Conservation (phyloP, 2,329 filamentous ascomycete genomes). For the Cladophialophora chaetospira region DNA sequence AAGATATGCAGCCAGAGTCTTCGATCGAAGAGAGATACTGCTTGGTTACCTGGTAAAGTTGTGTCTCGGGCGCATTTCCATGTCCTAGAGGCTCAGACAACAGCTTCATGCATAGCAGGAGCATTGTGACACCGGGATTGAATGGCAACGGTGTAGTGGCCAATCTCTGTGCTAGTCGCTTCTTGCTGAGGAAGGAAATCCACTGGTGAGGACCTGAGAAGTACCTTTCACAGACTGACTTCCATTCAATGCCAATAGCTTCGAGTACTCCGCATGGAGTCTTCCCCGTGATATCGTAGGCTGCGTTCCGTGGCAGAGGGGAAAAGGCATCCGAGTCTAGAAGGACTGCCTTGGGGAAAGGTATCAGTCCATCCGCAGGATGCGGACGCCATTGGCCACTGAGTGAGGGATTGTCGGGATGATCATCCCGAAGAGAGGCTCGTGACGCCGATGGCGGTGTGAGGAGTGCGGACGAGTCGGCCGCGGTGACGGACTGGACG, state of each 20-base stretch:
- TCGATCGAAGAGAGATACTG: not conserved
- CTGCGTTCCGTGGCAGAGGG: not conserved
- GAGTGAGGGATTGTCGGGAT: not conserved
- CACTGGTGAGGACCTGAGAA: slow-evolving; percentile 27
- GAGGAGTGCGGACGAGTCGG: not conserved
- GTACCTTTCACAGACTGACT: slow-evolving; percentile 7
- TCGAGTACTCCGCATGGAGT: not conserved
- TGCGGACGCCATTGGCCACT: not conserved
- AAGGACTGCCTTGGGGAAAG: not conserved
- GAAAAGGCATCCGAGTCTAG: not conserved
- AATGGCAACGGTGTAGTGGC: slow-evolving; percentile 23
- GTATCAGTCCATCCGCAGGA: not conserved
- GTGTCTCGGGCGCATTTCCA: slow-evolving; percentile 24
- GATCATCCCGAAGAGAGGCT: not conserved
- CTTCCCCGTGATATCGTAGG: not conserved
- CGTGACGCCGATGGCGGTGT: not conserved
- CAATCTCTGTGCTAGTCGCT: slow-evolving; percentile 11
- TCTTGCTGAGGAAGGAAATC: slow-evolving; percentile 25
- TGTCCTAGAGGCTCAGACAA: not conserved
- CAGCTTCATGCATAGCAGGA: slow-evolving; percentile 36
- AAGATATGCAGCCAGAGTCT: slow-evolving; percentile 27
- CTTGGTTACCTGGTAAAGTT: not conserved
- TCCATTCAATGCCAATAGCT: not conserved
- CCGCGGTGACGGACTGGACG: slow-evolving; percentile 13
- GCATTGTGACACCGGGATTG: slow-evolving; percentile 28